Percentiles rank a stretch among this genome's conserved stretches.
phyloP scores from a whole-genome alignment of 225 moss, liverwort and hornwort species.

The Pseudisothecium myosuroides region DNA sequence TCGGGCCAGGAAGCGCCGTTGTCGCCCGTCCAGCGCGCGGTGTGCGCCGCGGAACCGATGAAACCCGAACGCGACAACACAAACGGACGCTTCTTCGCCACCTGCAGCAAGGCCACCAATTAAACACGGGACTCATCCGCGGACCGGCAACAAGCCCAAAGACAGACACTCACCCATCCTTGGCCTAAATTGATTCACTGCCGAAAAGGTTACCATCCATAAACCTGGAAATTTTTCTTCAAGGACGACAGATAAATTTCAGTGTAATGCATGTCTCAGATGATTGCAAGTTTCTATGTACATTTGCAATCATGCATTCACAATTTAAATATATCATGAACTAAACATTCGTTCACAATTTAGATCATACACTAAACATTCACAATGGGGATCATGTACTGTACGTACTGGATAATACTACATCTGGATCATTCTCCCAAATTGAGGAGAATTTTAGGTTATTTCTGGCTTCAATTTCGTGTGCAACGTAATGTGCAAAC shows the following conservation, averaged over 20 bases:
- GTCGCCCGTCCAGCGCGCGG: slow-evolving; percentile 77
- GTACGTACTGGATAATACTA: not conserved
- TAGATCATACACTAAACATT: not conserved
- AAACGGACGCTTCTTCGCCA: slow-evolving; percentile 39
- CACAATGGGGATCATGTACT: not conserved
- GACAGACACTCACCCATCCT: not conserved
- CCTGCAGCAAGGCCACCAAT: not conserved
- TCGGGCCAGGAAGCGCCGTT: slow-evolving; percentile 56
- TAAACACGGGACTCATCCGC: not conserved
- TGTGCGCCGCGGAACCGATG: slow-evolving; percentile 36
- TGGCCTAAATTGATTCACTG: not conserved
- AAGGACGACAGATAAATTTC: not conserved
- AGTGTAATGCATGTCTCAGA: not conserved
- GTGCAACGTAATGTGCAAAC: not conserved
- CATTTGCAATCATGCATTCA: not conserved
- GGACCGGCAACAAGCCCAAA: not conserved
- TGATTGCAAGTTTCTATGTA: not conserved
- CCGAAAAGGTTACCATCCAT: not conserved
- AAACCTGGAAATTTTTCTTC: not conserved
- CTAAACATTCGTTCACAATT: not conserved
- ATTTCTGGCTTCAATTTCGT: not conserved
- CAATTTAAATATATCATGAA: too few species aligned
- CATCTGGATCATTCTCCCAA: not conserved
- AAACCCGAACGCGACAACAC: slow-evolving; percentile 51
- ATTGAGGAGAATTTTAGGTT: not conserved